A percentile compares a stretch with the other conserved stretches of the same genome.
phyloP scores from a whole-genome alignment of 352 stramenopile species.

The Globisporangium nagaii region DNA sequence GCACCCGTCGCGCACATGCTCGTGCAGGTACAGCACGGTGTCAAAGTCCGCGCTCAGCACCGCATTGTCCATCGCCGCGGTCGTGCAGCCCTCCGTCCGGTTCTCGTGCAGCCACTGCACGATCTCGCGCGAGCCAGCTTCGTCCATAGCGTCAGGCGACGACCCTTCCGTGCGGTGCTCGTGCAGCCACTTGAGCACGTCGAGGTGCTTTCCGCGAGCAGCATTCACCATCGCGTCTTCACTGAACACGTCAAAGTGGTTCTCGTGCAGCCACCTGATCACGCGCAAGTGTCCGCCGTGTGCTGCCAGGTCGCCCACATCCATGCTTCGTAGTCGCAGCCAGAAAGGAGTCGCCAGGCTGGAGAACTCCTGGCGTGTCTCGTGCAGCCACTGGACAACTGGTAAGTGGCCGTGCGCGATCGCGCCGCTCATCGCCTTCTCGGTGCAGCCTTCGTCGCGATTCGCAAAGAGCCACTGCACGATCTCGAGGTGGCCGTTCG shows the following conservation, averaged over 20 bases:
- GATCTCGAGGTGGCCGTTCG: conserved; percentile 19
- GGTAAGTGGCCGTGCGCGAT: conserved; percentile 14
- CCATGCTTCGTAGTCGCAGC: not conserved
- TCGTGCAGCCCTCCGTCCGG: not conserved
- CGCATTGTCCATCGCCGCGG: conserved; percentile 4
- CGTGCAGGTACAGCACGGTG: not conserved
- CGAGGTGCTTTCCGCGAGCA: not conserved
- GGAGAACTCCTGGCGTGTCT: not conserved
- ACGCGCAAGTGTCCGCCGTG: not conserved
- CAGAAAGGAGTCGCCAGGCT: not conserved
- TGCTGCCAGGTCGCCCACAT: not conserved
- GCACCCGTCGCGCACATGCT: not conserved
- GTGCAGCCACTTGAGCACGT: not conserved
- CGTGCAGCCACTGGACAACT: conserved; percentile 18
- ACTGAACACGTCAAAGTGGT: not conserved
- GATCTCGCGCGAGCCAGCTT: not conserved
- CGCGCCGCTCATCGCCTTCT: conserved; percentile 10
- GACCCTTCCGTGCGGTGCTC: not conserved
- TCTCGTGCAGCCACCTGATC: not conserved
- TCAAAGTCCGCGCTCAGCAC: not conserved
- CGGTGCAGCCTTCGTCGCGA: conserved; percentile 10
- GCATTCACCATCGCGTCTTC: not conserved
- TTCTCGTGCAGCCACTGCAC: not conserved
- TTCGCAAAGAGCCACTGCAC: conserved; percentile 17
- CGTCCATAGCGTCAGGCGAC: not conserved